phyloP scores from a whole-genome alignment of 2,329 filamentous ascomycete genomes.

The Raffaelea deltoideospora region DNA sequence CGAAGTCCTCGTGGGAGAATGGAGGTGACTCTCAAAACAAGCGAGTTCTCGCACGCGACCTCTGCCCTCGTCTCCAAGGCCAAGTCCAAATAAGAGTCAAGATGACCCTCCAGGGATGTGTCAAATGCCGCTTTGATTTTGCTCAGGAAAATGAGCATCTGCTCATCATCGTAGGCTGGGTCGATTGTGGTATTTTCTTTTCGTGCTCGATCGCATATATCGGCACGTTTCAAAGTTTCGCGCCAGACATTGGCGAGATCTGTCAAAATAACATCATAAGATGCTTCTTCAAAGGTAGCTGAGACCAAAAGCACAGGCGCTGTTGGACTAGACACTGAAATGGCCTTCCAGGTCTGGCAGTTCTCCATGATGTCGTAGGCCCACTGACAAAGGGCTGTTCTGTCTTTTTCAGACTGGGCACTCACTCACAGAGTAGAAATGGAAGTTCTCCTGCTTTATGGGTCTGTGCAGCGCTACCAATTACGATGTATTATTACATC shows the following conservation, averaged over 20 bases:
- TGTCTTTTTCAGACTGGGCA: too few relatives aligned
- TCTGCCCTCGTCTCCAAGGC: conserved; percentile 15
- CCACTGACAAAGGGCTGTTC: too few relatives aligned
- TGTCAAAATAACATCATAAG: conserved; percentile 53
- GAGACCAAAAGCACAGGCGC: conserved; percentile 51
- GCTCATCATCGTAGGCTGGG: conserved; percentile 50
- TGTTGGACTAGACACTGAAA: conserved; percentile 26
- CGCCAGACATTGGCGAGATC: conserved; percentile 62
- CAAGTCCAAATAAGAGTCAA: not conserved
- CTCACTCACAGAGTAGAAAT: too few relatives aligned
- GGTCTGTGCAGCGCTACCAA: too few relatives aligned
- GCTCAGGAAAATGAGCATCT: conserved; percentile 51
- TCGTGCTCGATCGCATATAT: conserved; percentile 47
- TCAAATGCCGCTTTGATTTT: conserved; percentile 41
- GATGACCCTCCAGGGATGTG: conserved; percentile 21
- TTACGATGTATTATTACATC: too few relatives aligned
- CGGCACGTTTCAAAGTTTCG: conserved; percentile 45
- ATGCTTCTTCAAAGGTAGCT: conserved; percentile 29
- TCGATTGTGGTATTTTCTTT: conserved; percentile 56
- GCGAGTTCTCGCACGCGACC: not conserved
- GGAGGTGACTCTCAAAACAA: not conserved
- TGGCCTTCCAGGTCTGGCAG: conserved; percentile 28
- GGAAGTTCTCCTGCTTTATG: too few relatives aligned
- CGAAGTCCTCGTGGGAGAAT: conserved; percentile 24
- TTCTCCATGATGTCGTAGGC: conserved; percentile 3